phyloP scores from a whole-genome alignment of 2,329 filamentous ascomycete genomes.

The Tolypocladium guangdongense region DNA sequence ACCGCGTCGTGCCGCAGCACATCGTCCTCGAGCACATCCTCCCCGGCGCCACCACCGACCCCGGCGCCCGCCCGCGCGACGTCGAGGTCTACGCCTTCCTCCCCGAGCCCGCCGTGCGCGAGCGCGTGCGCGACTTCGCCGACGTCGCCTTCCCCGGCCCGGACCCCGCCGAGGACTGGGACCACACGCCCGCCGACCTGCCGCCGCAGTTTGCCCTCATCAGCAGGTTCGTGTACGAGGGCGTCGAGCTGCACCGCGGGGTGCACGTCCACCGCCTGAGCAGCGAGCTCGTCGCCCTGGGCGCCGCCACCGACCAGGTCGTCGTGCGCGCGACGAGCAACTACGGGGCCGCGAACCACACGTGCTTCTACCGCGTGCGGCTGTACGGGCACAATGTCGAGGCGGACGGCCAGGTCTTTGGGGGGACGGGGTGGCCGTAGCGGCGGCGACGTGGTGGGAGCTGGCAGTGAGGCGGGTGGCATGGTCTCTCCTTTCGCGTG shows the following conservation, averaged over 20 bases:
- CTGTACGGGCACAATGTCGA: slow-evolving; percentile 37
- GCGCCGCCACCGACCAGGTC: slow-evolving; percentile 38
- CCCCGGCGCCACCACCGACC: slow-evolving; percentile 47
- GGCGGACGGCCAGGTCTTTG: slow-evolving; percentile 2
- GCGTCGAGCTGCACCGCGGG: slow-evolving; percentile 28
- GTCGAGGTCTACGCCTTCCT: slow-evolving; percentile 61
- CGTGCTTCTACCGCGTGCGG: slow-evolving; percentile 54
- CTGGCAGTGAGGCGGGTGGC: neutral
- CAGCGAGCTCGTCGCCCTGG: slow-evolving; percentile 35
- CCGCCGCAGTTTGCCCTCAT: slow-evolving; percentile 43
- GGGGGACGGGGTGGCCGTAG: neutral
- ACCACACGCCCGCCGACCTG: slow-evolving; percentile 17
- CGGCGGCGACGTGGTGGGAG: too few relatives aligned
- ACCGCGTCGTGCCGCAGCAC: slow-evolving; percentile 53
- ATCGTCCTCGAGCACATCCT: slow-evolving; percentile 64
- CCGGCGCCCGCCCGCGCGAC: slow-evolving; percentile 50
- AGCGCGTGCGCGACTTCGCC: slow-evolving; percentile 32
- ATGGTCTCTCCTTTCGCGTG: too few relatives aligned
- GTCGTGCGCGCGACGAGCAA: slow-evolving; percentile 47
- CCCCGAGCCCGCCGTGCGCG: slow-evolving; percentile 30
- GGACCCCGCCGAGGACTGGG: slow-evolving; percentile 13
- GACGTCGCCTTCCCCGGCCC: slow-evolving; percentile 28
- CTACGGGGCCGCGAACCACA: slow-evolving; percentile 46
- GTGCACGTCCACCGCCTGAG: slow-evolving; percentile 44
- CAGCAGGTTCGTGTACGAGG: slow-evolving; percentile 42